Conservation (phyloP, 1,284 basidiomycete genomes). For the Fistulinella staudtii region DNA sequence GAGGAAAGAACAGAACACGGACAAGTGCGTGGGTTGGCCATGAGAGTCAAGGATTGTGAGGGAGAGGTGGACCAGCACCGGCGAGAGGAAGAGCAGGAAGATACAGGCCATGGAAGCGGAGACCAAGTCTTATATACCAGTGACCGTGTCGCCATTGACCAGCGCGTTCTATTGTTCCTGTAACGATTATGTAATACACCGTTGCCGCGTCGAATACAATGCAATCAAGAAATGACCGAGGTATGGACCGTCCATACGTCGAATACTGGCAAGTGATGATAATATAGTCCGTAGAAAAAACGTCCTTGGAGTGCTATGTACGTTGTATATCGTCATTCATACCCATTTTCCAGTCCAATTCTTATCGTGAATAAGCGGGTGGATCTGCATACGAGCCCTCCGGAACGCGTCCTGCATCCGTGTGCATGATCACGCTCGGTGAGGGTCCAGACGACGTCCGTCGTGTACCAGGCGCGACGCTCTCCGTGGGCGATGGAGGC, state of each 20-base stretch:
- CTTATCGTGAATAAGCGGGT: constrained; percentile 25
- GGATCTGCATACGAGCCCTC: constrained; percentile 9
- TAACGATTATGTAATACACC: constrained; percentile 7
- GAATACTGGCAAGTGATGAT: too few species aligned
- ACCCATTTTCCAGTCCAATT: neutral
- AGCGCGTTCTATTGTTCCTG: constrained; percentile 30
- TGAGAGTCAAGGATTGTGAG: constrained; percentile 17
- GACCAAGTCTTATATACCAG: constrained; percentile 26
- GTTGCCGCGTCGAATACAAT: constrained; percentile 11
- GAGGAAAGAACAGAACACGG: constrained; percentile 17
- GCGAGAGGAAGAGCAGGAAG: constrained; percentile 9
- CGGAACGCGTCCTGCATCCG: constrained; percentile 21
- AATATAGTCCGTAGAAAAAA: constrained; percentile 16
- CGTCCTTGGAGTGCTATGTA: constrained; percentile 16
- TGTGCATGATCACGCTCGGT: constrained; percentile 24
- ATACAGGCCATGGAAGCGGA: neutral
- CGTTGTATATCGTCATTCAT: constrained; percentile 16
- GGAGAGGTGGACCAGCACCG: constrained; percentile 33
- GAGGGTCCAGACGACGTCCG: constrained; percentile 2
- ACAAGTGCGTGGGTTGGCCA: constrained; percentile 38
- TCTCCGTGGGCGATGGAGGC: constrained; percentile 21
- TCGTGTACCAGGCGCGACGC: neutral
- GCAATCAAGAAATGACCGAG: too few species aligned
- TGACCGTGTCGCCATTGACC: constrained; percentile 22
- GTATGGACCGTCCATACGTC: too few species aligned